Evolutionary conservation across 495 filamentous ascomycete genomes (phyloP).

Genomic region (Penicillium salamii): DNA sequence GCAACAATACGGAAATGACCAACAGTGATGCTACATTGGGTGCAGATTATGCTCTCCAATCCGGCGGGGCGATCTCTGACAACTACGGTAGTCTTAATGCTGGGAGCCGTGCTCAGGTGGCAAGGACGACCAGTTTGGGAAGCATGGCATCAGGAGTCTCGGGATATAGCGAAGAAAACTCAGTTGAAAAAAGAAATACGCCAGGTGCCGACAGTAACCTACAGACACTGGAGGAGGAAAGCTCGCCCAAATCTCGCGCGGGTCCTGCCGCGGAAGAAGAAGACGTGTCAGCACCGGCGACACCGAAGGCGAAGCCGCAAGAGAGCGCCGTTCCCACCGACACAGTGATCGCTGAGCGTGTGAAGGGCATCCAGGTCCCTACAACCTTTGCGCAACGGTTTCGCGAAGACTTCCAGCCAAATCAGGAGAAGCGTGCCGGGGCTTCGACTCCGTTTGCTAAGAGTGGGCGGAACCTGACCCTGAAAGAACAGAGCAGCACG

Average conservation of each 20-base stretch:
- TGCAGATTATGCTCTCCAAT: conserved; percentile 83
- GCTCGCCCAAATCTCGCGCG: conserved; percentile 35
- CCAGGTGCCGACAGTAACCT: conserved; percentile 51
- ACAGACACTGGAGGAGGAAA: conserved; percentile 60
- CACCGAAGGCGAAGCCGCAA: conserved; percentile 48
- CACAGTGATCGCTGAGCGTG: conserved; percentile 82
- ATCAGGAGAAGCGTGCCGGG: conserved; percentile 51
- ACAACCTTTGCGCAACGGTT: conserved; percentile 86
- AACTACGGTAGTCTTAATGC: conserved; percentile 44
- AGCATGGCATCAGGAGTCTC: conserved; percentile 94
- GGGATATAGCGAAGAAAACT: conserved; percentile 62
- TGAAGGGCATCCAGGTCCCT: conserved; percentile 84
- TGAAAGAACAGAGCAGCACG: conserved; percentile 95
- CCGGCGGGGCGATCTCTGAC: conserved; percentile 73
- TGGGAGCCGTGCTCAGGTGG: conserved; percentile 53
- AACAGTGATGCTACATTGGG: conserved; percentile 71
- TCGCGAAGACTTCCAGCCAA: conserved; percentile 55
- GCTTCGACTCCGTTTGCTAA: conserved; percentile 53
- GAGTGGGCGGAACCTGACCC: conserved; percentile 77
- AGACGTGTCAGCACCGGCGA: conserved; percentile 31
- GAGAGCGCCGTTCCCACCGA: conserved; percentile 67
- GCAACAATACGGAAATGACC: conserved; percentile 55
- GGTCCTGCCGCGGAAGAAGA: conserved; percentile 27
- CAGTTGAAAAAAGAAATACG: conserved; percentile 36
- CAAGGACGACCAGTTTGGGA: conserved; percentile 82